Conservation (phyloP, 2,329 filamentous ascomycete species). For the Dactylellina parvicollis region DNA sequence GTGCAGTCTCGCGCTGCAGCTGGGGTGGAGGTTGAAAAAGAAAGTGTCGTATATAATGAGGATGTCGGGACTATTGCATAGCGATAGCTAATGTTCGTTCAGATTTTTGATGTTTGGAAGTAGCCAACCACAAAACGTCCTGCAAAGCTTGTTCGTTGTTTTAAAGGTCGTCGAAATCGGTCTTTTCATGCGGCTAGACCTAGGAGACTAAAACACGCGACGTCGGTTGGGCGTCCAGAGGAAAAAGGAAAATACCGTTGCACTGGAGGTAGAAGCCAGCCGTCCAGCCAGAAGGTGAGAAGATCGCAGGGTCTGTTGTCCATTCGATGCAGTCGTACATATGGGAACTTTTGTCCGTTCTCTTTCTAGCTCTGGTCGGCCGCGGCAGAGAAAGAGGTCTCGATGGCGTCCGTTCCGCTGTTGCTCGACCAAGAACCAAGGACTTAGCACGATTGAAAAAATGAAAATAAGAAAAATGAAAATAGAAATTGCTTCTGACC, state of each 20-base stretch:
- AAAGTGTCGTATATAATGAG: constrained; percentile 53
- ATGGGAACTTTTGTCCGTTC: constrained; percentile 23
- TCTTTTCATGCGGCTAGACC: constrained; percentile 47
- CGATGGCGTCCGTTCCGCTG: constrained; percentile 3
- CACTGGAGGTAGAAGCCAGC: constrained; percentile 41
- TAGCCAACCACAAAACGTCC: constrained; percentile 49
- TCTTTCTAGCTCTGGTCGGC: constrained; percentile 39
- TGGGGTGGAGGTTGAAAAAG: constrained; percentile 41
- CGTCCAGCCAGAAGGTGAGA: constrained; percentile 42
- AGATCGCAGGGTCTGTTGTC: constrained; percentile 29
- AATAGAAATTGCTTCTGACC: constrained; percentile 32
- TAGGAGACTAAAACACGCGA: constrained; percentile 48
- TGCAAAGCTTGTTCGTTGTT: constrained; percentile 50
- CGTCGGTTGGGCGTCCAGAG: constrained; percentile 29
- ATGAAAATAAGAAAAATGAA: constrained; percentile 26
- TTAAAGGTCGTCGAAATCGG: constrained; percentile 47
- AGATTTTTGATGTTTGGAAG: constrained; percentile 46
- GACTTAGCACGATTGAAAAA: constrained; percentile 38
- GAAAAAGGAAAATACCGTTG: constrained; percentile 37
- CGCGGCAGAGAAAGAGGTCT: constrained; percentile 23
- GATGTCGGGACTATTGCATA: constrained; percentile 52
- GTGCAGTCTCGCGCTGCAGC: constrained; percentile 49
- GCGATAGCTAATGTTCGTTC: constrained; percentile 51
- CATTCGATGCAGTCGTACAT: constrained; percentile 49
- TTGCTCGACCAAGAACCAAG: neutral